Evolutionary conservation across 139 green algal genomes (phyloP).

Genomic region (Diplosphaera chodatii): DNA sequence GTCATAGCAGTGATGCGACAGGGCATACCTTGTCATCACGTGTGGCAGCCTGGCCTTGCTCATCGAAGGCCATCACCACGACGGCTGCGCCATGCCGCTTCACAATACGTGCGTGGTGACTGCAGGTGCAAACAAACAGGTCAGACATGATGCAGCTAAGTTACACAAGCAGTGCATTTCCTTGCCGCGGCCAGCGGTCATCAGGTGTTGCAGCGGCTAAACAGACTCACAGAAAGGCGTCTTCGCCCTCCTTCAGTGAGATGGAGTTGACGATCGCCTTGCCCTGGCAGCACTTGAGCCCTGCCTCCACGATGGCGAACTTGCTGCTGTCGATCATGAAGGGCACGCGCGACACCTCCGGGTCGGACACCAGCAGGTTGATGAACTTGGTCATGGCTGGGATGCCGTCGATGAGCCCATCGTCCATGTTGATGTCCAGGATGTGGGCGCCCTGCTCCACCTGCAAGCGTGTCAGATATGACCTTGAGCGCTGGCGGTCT

Average conservation of each 20-base stretch:
- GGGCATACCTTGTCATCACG: constrained; percentile 64
- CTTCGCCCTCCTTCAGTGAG: constrained; percentile 95
- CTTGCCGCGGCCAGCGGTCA: too few relatives aligned
- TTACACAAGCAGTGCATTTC: too few relatives aligned
- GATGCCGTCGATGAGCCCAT: constrained; percentile 94
- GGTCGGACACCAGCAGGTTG: constrained; percentile 94
- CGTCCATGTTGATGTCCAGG: constrained; percentile 99
- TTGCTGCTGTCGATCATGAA: constrained; percentile 99
- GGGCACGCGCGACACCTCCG: constrained; percentile 86
- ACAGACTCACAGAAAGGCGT: constrained; percentile 59
- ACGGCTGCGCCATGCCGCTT: constrained; percentile 88
- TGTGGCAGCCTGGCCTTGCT: constrained; percentile 77
- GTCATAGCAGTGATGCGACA: too few relatives aligned
- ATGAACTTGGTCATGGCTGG: constrained; percentile 93
- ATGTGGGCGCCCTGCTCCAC: constrained; percentile 80
- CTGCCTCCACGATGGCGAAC: constrained; percentile 95
- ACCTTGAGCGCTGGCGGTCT: too few relatives aligned
- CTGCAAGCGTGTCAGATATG: constrained; percentile 15
- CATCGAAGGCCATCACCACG: constrained; percentile 99
- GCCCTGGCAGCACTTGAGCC: constrained; percentile 93
- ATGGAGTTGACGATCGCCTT: constrained; percentile 99
- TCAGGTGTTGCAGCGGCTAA: not conserved
- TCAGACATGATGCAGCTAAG: too few relatives aligned
- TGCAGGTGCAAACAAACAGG: constrained; percentile 2
- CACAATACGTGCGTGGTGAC: constrained; percentile 64